Base-by-base conservation (phyloP, 164 flowering plant species). In the Kingdonia uniflora region DNA sequence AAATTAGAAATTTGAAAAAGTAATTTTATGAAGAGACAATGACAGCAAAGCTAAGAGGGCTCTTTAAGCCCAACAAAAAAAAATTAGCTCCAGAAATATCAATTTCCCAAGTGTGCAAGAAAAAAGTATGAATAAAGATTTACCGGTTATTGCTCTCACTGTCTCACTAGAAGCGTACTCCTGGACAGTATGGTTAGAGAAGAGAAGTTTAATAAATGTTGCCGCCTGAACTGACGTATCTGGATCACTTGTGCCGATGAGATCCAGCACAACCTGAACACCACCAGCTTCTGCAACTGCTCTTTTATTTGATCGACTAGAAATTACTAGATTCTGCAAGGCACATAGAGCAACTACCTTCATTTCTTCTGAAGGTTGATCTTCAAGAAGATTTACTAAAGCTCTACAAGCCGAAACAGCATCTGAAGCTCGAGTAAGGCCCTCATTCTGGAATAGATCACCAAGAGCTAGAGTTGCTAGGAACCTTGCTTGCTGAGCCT, bases 251-350 rank as follows among this genome's bases (percentile, higher is more conserved):
- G 95, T 75, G 54, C 88, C 76, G 54, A 89, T 83, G 58, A 94
- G 78, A 71, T 94, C 99, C 65, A 89, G 72, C 49, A 94, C 83
- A 61, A 89, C 95, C 68, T 89, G 97, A 58, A 94, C 91, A 33
- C 99, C 99, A 51, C 99, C 95, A 48, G 99, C 96, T 68, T 94
- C 99, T 15, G 99, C 99, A 58, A 94, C 99, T n/a, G 99, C 99
- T 69, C 99, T 80, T 73, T 87, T 94, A 65, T 94, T 94, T 48
- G 97, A 82, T 26, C 95, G 68, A 63, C 96, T 89, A 71, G 74
- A 76, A 96, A 83, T 94, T 4, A 94, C 99, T 62, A 94, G 92
- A 68, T 94, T 94, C 65, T 94, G 99, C 73, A 94, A 72, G 14
- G 99, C 95, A 71, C 99, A 94, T 37, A 94, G 81, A 14, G 97